Base-by-base conservation (phyloP, 495 filamentous ascomycete species). In the Xylaria intraflava region DNA sequence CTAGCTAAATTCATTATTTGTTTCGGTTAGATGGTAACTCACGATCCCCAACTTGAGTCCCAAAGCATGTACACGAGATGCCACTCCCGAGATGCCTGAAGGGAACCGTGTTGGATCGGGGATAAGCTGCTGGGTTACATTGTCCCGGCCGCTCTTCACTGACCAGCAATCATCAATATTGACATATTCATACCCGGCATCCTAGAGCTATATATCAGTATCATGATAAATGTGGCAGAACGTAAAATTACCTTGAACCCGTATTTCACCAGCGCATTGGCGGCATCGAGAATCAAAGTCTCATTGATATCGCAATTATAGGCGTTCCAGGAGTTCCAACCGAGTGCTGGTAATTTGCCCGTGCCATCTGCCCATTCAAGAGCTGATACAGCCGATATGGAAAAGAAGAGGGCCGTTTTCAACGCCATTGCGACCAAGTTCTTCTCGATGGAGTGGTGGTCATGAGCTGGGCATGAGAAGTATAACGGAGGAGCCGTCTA, bases 101-200 rank as follows among this genome's bases (percentile, higher is more conserved):
- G 85, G 83, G 58, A 86, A 89, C 49, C 79, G 83, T 3, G 51
- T 57, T 0, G 75, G 62, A 53, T 87, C 78, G 0, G 82, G 78
- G 31, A 82, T 70, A 1, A 87, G 67, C 16, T 72, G 74, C 1
- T 72, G 49, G 2, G 68, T 79, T 11, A 16, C n/a, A 39, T 72
- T 66, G 56, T 81, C 74, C 5, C 76, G 71, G 30, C 43, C 42
- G 3, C 66, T 62, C 52, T 77, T 78, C 23, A 72, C 59, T 2
- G 74, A 78, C 84, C 84, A 89, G 68, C 85, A 87, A 60, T 88
- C 84, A 46, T 82, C 73, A 5, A 78, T 63, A 58, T 81, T 81
- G 48, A 87, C 73, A 64, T 86, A 87, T 58, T 83, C 72, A 59
- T 89, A 89, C 11, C 85, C 85, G 4, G 82, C 69, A 43, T 82